Conservation (phyloP, 2,329 filamentous ascomycete genomes). For the Aspergillus sp. region DNA sequence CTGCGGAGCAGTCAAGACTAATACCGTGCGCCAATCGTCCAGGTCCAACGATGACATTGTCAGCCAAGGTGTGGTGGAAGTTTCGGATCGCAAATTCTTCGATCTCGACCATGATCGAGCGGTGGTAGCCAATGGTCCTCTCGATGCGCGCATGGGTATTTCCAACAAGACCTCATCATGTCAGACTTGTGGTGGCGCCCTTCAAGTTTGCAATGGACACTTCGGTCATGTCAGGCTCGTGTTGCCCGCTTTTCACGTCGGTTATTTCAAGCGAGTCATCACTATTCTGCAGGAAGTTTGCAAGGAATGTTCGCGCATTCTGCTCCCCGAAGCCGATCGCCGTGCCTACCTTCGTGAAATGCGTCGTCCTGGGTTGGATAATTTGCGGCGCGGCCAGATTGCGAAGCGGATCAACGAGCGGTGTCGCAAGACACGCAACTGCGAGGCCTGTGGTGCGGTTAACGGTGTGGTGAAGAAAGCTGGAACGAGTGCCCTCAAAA, state of each 20-base stretch:
- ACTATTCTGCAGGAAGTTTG: slow-evolving; percentile 92
- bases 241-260: slow-evolving; percentile 91
- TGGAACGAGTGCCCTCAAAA: slow-evolving; percentile 77
- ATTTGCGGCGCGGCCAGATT: slow-evolving; percentile 77
- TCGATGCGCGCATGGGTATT: slow-evolving; percentile 85
- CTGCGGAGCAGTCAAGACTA: slow-evolving; percentile 10
- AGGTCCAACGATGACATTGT: slow-evolving; percentile 92
- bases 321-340: slow-evolving; percentile 79
- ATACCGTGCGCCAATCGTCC: not conserved
- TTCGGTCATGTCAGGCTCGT: slow-evolving; percentile 92
- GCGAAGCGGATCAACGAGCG: slow-evolving; percentile 86
- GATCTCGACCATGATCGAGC: slow-evolving; percentile 78
- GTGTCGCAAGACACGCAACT: slow-evolving; percentile 82
- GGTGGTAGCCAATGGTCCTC: slow-evolving; percentile 77
- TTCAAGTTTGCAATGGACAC: slow-evolving; percentile 88
- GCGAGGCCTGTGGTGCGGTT: slow-evolving; percentile 75
- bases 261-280: slow-evolving; percentile 91
- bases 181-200: slow-evolving; percentile 76
- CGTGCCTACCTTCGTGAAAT: slow-evolving; percentile 77
- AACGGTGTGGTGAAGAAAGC: slow-evolving; percentile 94
- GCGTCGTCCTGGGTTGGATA: slow-evolving; percentile 80
- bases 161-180: slow-evolving; percentile 81
- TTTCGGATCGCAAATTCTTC: slow-evolving; percentile 92
- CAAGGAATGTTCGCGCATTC: slow-evolving; percentile 85
- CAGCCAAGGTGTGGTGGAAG: slow-evolving; percentile 90